phyloP scores from a whole-genome alignment of 2,329 filamentous ascomycete species.

The Neophaeococcomyces mojaviensis region DNA sequence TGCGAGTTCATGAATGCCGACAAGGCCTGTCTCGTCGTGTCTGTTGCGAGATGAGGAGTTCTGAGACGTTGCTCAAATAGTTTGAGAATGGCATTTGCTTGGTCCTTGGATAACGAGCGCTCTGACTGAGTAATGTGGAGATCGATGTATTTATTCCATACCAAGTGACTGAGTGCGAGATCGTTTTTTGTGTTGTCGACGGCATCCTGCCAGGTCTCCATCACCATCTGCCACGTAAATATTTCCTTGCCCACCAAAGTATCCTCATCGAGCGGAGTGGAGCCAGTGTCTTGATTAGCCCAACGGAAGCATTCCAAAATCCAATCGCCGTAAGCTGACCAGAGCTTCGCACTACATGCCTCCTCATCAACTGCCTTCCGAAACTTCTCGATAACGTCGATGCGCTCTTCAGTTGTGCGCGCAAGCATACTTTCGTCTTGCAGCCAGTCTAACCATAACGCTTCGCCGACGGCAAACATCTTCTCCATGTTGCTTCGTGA shows the following conservation, averaged over 20 bases:
- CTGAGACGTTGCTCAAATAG: constrained; percentile 50
- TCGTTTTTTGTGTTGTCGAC: constrained; percentile 52
- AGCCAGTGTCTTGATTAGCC: constrained; percentile 37
- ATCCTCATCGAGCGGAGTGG: constrained; percentile 42
- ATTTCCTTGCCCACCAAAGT: constrained; percentile 50
- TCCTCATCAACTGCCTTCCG: constrained; percentile 54
- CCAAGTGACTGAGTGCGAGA: constrained; percentile 52
- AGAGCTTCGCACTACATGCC: constrained; percentile 53
- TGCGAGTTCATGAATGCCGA: constrained; percentile 54
- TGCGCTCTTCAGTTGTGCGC: constrained; percentile 48
- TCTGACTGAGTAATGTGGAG: constrained; percentile 48
- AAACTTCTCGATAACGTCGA: constrained; percentile 53
- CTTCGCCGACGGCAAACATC: constrained; percentile 56
- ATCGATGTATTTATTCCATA: constrained; percentile 56
- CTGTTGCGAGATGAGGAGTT: constrained; percentile 53
- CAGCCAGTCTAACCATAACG: constrained; percentile 57
- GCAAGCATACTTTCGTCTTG: constrained; percentile 55
- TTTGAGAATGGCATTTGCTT: constrained; percentile 41
- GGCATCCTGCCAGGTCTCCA: constrained; percentile 50
- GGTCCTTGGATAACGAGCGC: constrained; percentile 40
- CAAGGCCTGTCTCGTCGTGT: constrained; percentile 51
- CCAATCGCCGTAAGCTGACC: constrained; percentile 57
- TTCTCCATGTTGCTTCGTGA: constrained; percentile 53
- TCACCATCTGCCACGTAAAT: constrained; percentile 49
- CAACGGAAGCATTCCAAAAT: constrained; percentile 50